phyloP scores from a whole-genome alignment of 208 protist genomes.

The Leishmania major region DNA sequence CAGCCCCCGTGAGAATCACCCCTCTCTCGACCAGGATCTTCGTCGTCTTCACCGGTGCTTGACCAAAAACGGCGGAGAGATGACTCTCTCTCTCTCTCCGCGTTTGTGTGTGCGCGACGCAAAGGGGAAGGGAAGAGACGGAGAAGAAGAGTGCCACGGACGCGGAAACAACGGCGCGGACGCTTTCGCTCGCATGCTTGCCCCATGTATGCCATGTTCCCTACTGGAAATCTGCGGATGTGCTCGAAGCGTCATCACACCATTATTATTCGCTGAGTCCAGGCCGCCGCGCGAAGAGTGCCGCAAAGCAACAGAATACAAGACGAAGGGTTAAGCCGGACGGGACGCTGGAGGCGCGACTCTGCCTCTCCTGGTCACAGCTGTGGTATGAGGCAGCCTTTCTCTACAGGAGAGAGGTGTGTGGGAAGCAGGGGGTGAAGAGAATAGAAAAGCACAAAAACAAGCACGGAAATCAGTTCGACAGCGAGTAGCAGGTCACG shows the following conservation, averaged over 20 bases:
- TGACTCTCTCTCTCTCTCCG: neutral
- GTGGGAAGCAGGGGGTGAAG: neutral
- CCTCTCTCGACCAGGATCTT: neutral
- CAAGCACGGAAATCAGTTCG: neutral
- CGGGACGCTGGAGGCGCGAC: neutral
- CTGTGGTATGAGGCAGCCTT: neutral
- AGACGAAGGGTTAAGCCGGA: neutral
- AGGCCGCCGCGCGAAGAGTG: neutral
- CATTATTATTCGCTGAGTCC: neutral
- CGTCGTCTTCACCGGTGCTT: neutral
- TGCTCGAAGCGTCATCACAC: neutral
- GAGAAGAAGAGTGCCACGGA: neutral
- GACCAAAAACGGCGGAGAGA: neutral
- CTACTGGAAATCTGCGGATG: neutral
- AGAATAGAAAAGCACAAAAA: neutral
- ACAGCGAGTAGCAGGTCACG: neutral
- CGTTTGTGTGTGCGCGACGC: neutral
- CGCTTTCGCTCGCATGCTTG: neutral
- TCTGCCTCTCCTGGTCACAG: neutral
- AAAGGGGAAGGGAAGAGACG: neutral
- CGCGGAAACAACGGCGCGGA: too few relatives aligned
- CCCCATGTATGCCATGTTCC: neutral
- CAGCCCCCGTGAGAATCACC: neutral
- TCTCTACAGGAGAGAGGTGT: neutral
- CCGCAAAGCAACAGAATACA: too few relatives aligned